Percentiles rank a stretch among this genome's conserved stretches.
Evolutionary conservation across 306 rosid species (phyloP).

Genomic region (Rubus parviflorus): DNA sequence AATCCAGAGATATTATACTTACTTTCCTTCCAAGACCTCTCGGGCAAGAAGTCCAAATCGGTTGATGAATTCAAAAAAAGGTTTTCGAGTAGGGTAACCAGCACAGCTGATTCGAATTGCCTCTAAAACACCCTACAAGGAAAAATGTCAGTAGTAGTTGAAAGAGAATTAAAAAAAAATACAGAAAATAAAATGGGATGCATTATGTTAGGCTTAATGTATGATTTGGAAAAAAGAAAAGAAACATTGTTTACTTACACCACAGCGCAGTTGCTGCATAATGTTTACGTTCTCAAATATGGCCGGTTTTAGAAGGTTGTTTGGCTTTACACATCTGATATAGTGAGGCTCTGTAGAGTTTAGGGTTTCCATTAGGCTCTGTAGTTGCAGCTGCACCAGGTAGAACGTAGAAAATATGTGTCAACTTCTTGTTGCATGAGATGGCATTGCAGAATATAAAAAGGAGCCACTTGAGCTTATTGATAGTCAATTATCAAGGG

Average conservation of each 20-base stretch:
- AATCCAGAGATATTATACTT: conserved; percentile 36
- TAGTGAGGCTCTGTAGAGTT: conserved; percentile 97
- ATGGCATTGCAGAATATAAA: conserved; percentile 26
- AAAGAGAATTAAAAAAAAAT: conserved; percentile 6
- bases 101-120: conserved; percentile 99
- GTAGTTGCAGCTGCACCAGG: conserved; percentile 89
- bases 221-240: conserved; percentile 33
- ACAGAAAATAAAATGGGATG: not conserved
- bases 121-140: conserved; percentile 91
- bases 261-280: conserved; percentile 99
- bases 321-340: conserved; percentile 98
- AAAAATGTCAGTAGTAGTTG: conserved; percentile 28
- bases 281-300: conserved; percentile 89
- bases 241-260: conserved; percentile 63
- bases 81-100: conserved; percentile 95
- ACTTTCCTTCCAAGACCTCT: conserved; percentile 70
- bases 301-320: conserved; percentile 94
- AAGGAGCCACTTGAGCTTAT: conserved; percentile 25
- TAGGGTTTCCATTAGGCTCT: conserved; percentile 82
- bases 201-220: conserved; percentile 26
- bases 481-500: not conserved
- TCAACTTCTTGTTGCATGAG: conserved; percentile 34
- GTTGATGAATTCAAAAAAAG: conserved; percentile 83
- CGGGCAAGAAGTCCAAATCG: conserved; percentile 88
- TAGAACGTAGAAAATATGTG: conserved; percentile 29